phyloP scores from a whole-genome alignment of 225 moss, liverwort and hornwort genomes.

The Polytrichum formosum region DNA sequence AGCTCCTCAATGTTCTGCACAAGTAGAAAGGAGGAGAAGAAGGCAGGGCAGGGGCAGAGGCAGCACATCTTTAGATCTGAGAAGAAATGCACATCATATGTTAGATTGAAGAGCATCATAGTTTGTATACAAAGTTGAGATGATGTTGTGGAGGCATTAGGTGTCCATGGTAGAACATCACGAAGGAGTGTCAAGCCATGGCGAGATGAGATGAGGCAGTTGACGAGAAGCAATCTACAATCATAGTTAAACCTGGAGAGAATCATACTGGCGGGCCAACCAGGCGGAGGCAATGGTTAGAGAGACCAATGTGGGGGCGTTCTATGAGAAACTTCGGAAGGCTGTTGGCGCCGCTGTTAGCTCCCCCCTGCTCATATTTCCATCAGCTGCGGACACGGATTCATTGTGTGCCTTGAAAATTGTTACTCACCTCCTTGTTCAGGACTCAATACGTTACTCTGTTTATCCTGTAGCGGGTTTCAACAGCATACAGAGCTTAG shows the following conservation, averaged over 20 bases:
- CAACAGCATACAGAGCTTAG: slow-evolving; percentile 55
- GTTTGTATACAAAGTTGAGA: neutral
- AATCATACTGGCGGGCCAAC: neutral
- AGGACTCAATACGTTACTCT: slow-evolving; percentile 87
- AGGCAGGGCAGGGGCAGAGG: too few relatives aligned
- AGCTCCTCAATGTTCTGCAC: too few relatives aligned
- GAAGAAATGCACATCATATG: too few relatives aligned
- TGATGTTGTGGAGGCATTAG: neutral
- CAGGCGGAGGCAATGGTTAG: slow-evolving; percentile 71
- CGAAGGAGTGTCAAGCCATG: neutral
- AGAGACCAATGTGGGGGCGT: slow-evolving; percentile 69
- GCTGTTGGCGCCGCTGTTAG: slow-evolving; percentile 53
- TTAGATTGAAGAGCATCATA: neutral
- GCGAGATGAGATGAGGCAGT: slow-evolving; percentile 1
- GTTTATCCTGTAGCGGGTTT: slow-evolving; percentile 78
- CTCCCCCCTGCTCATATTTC: slow-evolving; percentile 76
- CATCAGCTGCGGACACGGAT: slow-evolving; percentile 82
- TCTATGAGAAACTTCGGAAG: slow-evolving; percentile 71
- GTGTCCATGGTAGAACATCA: neutral
- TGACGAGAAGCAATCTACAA: neutral
- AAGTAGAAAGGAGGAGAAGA: too few relatives aligned
- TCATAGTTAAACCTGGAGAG: neutral
- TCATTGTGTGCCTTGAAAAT: slow-evolving; percentile 79
- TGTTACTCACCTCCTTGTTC: slow-evolving; percentile 54
- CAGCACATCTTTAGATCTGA: too few relatives aligned